A percentile compares a stretch with the other conserved stretches of the same genome.
Conservation (phyloP, 345 rosid genomes). For the Brassica cretica region DNA sequence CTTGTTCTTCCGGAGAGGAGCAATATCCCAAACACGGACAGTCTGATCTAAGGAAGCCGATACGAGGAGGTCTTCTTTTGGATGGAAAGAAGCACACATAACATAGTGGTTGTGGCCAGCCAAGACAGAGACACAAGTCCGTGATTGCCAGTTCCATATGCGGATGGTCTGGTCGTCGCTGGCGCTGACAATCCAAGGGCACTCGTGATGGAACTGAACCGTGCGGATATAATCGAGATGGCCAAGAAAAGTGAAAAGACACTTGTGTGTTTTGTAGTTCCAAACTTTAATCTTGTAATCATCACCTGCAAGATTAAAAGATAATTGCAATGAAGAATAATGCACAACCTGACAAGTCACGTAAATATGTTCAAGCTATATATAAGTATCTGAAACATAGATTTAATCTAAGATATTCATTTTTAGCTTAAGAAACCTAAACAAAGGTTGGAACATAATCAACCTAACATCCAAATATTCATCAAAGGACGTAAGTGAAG, state of each 20-base stretch:
- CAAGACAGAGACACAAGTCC: slow-evolving; percentile 89
- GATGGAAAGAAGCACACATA: slow-evolving; percentile 98
- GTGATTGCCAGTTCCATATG: slow-evolving; percentile 99
- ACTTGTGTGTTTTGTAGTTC: slow-evolving; percentile 89
- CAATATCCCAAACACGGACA: slow-evolving; percentile 97
- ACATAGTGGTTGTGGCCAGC: slow-evolving; percentile 99
- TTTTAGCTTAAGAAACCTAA: too few relatives aligned
- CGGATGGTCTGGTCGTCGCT: slow-evolving; percentile 99
- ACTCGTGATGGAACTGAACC: slow-evolving; percentile 94
- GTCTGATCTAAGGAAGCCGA: slow-evolving; percentile 98
- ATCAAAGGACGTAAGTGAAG: neutral
- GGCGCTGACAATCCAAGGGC: slow-evolving; percentile 98
- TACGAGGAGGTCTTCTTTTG: slow-evolving; percentile 94
- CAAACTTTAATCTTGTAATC: slow-evolving; percentile 98
- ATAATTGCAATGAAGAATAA: too few relatives aligned
- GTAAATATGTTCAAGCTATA: too few relatives aligned
- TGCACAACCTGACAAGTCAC: too few relatives aligned
- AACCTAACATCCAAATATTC: too few relatives aligned
- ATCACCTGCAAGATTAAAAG: slow-evolving; percentile 58
- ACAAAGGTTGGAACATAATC: too few relatives aligned
- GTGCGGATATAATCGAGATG: slow-evolving; percentile 97
- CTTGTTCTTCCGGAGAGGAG: slow-evolving; percentile 75
- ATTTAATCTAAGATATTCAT: too few relatives aligned
- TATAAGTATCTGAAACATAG: too few relatives aligned
- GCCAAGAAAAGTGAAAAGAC: slow-evolving; percentile 93